A percentile compares a stretch with the other conserved stretches of the same genome.
Evolutionary conservation across 1,284 basidiomycete genomes (phyloP).

Genomic region (Ceratobasidium theobromae): DNA sequence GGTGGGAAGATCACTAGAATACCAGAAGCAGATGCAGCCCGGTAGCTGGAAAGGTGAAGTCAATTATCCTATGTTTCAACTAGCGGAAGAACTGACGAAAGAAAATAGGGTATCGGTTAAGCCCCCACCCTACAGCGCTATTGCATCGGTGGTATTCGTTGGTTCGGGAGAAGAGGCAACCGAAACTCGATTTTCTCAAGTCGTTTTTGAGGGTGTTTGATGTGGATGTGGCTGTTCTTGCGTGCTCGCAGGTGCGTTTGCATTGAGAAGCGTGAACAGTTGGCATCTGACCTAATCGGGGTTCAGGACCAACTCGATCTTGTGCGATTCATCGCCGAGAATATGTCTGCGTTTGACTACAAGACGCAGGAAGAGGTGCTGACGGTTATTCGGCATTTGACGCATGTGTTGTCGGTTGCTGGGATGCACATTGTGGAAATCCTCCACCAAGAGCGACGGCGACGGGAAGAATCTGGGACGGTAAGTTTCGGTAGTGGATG

Average conservation of each 20-base stretch:
- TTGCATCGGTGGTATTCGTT: slow-evolving; percentile 90
- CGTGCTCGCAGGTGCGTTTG: slow-evolving; percentile 46
- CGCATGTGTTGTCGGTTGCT: slow-evolving; percentile 76
- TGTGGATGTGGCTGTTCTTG: slow-evolving; percentile 49
- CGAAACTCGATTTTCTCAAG: slow-evolving; percentile 84
- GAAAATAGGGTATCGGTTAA: slow-evolving; percentile 61
- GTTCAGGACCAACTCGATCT: slow-evolving; percentile 76
- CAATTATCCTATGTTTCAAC: neutral
- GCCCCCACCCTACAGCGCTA: slow-evolving; percentile 64
- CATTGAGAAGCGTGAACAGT: slow-evolving; percentile 49
- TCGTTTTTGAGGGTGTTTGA: slow-evolving; percentile 81
- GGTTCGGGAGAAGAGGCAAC: slow-evolving; percentile 82
- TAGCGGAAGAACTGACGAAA: slow-evolving; percentile 1
- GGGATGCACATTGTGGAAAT: slow-evolving; percentile 73
- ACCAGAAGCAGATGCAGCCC: slow-evolving; percentile 64
- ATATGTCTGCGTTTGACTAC: slow-evolving; percentile 88
- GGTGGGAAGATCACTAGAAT: slow-evolving; percentile 78
- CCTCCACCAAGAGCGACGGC: slow-evolving; percentile 12
- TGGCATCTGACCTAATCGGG: slow-evolving; percentile 38
- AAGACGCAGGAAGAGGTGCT: slow-evolving; percentile 93
- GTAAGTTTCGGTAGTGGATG: no score
- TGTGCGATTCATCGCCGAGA: slow-evolving; percentile 90
- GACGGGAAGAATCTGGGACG: slow-evolving; percentile 34
- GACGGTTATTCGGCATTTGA: slow-evolving; percentile 79
- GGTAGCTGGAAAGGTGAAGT: slow-evolving; percentile 53